Evolutionary conservation across 257 asterid species (phyloP), one percentile per base, ranked within the genome.

Genomic region (Misopates orontium): DNA sequence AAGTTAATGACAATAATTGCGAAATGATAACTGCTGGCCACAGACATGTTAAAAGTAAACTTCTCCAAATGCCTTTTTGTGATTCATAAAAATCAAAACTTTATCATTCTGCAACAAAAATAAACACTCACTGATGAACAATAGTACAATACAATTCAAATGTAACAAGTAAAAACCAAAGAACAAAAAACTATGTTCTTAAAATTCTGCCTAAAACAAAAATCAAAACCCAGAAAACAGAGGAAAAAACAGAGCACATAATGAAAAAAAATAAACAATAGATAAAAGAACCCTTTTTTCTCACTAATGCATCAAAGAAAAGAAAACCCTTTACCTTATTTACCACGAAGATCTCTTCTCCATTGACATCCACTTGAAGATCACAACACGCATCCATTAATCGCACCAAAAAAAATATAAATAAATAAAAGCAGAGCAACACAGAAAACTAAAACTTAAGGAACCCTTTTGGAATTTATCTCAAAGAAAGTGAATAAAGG

Each of bases 361-460:
- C 98, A 81, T 89, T 91, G 70, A 91, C 91, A 77, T 91, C 96
- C 76, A 91, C 92, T 74, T 85, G 87, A 76, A 91, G 97, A 76
- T 80, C 74, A 71, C 78, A 79, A 69, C 68, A 57, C 50, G 61
- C 83, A 60, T 77, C 92, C 98, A 91, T 87, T 22, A n/a, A 75
- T 74, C 42, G 15, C n/a, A n/a, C n/a, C n/a, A n/a, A n/a, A 42
- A 53, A 62, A 31, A 24, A 44, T 58, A 28, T 11, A 28, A 76
- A 17, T 69, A 65, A 75, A 83, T 73, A 61, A 49, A 69, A 73
- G 56, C 67, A 36, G 11, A 36, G 42, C 10, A 5, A n/a, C 42
- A 19, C 56, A 47, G 62, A 23, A 24, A 44, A 62, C 28, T 7
- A 31, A 77, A 79, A 56, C 13, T 67, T 60, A 77, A 83, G 73